Conservation (phyloP, 306 rosid species). For the Dalbergia cultrata region DNA sequence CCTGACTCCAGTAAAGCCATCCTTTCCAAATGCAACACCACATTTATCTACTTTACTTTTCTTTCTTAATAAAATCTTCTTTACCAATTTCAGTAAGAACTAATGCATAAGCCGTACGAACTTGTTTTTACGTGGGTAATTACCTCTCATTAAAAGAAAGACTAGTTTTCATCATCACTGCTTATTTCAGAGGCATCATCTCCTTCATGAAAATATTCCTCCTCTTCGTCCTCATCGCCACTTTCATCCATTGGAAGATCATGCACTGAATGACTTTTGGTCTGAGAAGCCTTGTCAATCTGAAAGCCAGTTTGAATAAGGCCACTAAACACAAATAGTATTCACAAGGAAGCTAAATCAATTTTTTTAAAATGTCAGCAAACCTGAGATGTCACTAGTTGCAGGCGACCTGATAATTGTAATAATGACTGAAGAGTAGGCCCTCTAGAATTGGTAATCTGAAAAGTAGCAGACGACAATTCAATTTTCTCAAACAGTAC, state of each 20-base stretch:
- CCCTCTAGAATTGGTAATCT: conserved; percentile 77
- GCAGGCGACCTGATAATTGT: conserved; percentile 87
- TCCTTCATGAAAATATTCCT: conserved; percentile 66
- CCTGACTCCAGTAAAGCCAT: neutral
- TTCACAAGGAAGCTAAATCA: conserved; percentile 16
- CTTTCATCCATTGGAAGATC: conserved; percentile 57
- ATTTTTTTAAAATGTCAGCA: conserved; percentile 34
- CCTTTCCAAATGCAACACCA: neutral
- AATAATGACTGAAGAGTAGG: conserved; percentile 68
- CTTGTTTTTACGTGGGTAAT: conserved; percentile 2
- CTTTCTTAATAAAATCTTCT: neutral
- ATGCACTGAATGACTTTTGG: conserved; percentile 44
- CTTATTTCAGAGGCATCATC: conserved; percentile 83
- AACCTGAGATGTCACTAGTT: conserved; percentile 87
- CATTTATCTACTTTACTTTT: neutral
- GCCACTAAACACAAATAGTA: conserved; percentile 30
- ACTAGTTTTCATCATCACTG: conserved; percentile 72
- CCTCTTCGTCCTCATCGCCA: conserved; percentile 63
- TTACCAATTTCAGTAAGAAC: conserved; percentile 4
- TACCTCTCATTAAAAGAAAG: conserved; percentile 45
- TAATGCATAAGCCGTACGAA: conserved; percentile 27
- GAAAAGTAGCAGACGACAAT: conserved; percentile 35
- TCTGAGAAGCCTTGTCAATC: conserved; percentile 76
- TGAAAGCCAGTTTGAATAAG: conserved; percentile 44
- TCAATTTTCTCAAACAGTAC: conserved; percentile 30